phyloP scores from a whole-genome alignment of 73 alveolate species.

The Effrenium voratum region DNA sequence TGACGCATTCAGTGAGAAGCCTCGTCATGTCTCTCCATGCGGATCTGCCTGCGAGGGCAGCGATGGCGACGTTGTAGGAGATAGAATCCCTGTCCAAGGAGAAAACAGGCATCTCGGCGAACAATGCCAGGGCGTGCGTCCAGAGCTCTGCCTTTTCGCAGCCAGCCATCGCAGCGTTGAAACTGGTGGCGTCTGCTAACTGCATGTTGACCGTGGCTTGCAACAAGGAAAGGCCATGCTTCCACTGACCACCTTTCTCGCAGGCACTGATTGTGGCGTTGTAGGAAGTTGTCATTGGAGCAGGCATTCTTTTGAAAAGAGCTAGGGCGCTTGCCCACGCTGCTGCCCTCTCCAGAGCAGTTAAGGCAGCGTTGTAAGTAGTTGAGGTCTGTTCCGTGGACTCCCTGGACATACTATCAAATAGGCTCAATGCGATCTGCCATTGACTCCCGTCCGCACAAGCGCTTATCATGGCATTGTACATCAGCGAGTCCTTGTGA shows the following conservation, averaged over 20 bases:
- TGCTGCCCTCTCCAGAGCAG: background rate
- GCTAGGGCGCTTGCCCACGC: background rate
- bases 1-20: too few relatives aligned
- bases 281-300: background rate
- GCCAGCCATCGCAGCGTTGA: too few relatives aligned
- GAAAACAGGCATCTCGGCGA: background rate
- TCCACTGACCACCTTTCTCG: too few relatives aligned
- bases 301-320: background rate
- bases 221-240: too few relatives aligned
- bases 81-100: background rate
- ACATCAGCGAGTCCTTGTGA: conserved; percentile 3
- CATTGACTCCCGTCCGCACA: background rate
- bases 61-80: conserved; percentile 26
- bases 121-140: background rate
- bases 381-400: background rate
- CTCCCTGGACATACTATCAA: background rate
- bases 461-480: background rate
- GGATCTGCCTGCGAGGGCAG: background rate
- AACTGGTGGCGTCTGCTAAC: too few relatives aligned
- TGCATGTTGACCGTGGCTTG: too few relatives aligned
- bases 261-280: background rate
- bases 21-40: too few relatives aligned
- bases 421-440: background rate
- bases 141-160: too few relatives aligned
- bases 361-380: background rate